Percentiles rank a stretch among this genome's conserved stretches.
Evolutionary conservation across 2,329 filamentous ascomycete genomes (phyloP).

Genomic region (Colletotrichum theobromicola): DNA sequence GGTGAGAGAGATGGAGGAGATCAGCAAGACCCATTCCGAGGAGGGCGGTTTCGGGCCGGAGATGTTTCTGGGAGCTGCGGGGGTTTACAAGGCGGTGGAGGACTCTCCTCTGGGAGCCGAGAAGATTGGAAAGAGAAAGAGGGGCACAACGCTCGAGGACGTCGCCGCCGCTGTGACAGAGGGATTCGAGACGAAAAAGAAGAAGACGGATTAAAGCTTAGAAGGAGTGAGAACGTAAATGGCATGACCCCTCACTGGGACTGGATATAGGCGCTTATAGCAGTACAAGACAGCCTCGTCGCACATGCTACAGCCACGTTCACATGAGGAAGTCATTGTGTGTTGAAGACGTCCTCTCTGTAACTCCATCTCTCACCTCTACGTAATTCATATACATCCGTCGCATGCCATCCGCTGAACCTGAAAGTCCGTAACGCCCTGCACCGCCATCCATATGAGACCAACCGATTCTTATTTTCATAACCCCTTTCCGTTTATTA

Average conservation of each 20-base stretch:
- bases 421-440: neutral
- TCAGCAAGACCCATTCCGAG: conserved; percentile 67
- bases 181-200: conserved; percentile 51
- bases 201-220: conserved; percentile 32
- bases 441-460: neutral
- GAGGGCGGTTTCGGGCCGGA: conserved; percentile 66
- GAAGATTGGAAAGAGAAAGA: conserved; percentile 59
- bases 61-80: conserved; percentile 65
- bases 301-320: neutral
- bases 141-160: conserved; percentile 63
- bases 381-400: neutral
- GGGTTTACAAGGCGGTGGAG: conserved; percentile 65
- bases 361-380: neutral
- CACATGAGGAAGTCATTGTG: neutral
- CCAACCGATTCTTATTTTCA: neutral
- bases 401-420: neutral
- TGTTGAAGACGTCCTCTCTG: neutral
- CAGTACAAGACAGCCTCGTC: neutral
- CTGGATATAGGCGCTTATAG: neutral
- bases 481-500: neutral
- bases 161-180: conserved; percentile 55
- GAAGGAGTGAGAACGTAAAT: neutral
- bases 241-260: neutral
- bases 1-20: conserved; percentile 80
- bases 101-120: conserved; percentile 66